Conservation (phyloP, 2,329 filamentous ascomycete species). For the Cercospora janseana region DNA sequence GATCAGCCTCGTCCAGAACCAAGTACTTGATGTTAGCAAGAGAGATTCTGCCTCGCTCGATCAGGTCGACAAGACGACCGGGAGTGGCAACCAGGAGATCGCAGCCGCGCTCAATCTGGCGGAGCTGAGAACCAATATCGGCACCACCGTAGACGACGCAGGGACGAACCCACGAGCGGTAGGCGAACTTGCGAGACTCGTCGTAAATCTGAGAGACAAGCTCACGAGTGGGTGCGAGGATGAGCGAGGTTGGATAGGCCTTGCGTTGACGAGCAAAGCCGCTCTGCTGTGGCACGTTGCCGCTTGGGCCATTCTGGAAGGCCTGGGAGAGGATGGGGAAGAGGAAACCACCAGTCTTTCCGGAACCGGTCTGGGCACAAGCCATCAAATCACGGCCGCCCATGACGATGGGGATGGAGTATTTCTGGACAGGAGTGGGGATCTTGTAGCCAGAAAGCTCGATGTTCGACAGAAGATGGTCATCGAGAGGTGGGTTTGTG, state of each 20-base stretch:
- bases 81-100: constrained; percentile 96
- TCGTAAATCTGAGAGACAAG: constrained; percentile 98
- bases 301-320: constrained; percentile 81
- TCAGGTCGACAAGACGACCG: constrained; percentile 93
- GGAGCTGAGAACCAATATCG: constrained; percentile 96
- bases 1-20: constrained; percentile 97
- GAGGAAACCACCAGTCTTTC: constrained; percentile 99
- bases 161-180: constrained; percentile 97
- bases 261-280: constrained; percentile 93
- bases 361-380: constrained; percentile 98
- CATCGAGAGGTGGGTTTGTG: constrained; percentile 90
- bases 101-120: constrained; percentile 95
- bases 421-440: constrained; percentile 97
- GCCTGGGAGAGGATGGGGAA: constrained; percentile 99
- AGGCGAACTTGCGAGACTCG: constrained; percentile 95
- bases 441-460: constrained; percentile 90
- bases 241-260: constrained; percentile 93
- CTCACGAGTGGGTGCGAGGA: constrained; percentile 95
- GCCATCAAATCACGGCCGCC: constrained; percentile 97
- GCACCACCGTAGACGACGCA: constrained; percentile 99
- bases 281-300: constrained; percentile 62
- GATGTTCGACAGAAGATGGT: constrained; percentile 91
- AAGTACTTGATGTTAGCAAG: constrained; percentile 99
- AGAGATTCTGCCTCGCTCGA: constrained; percentile 97
- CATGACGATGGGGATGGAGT: constrained; percentile 99